Conservation (phyloP, 1,284 basidiomycete species). For the Cryptococcus floricola region DNA sequence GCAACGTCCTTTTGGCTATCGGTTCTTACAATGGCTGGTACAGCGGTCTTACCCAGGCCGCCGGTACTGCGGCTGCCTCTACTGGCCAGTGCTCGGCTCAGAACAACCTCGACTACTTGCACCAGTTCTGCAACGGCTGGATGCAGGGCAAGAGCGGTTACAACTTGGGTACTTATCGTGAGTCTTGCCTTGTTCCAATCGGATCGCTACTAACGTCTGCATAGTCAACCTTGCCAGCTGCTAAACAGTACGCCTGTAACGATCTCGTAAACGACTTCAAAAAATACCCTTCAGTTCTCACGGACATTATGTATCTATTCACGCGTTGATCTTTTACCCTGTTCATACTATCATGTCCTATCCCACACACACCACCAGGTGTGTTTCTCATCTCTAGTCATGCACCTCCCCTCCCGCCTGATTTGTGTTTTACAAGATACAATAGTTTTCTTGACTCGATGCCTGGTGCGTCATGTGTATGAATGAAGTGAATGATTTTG, state of each 20-base stretch:
- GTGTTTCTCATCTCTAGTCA: not conserved
- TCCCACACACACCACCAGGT: not conserved
- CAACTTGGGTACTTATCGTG: constrained; percentile 60
- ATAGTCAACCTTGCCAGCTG: constrained; percentile 27
- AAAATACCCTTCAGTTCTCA: not conserved
- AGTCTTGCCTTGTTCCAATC: constrained; percentile 5
- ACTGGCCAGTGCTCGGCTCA: constrained; percentile 60
- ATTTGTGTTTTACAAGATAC: no score
- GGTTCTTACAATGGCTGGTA: constrained; percentile 79
- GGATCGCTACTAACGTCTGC: not conserved
- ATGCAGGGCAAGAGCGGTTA: constrained; percentile 62
- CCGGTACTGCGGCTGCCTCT: constrained; percentile 57
- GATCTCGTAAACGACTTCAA: not conserved
- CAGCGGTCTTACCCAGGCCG: constrained; percentile 59
- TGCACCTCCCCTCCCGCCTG: no score
- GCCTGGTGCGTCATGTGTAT: no score
- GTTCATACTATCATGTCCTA: not conserved
- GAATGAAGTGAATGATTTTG: no score
- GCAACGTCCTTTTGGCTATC: constrained; percentile 60
- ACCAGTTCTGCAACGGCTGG: constrained; percentile 78
- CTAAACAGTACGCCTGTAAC: constrained; percentile 6
- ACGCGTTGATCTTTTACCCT: not conserved
- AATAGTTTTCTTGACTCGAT: no score
- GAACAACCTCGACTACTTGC: constrained; percentile 58
- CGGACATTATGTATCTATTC: not conserved